Evolutionary conservation across 2,329 filamentous ascomycete genomes (phyloP), one percentile per base, ranked within the genome.

Genomic region (Cucurbitaria berberidis): DNA sequence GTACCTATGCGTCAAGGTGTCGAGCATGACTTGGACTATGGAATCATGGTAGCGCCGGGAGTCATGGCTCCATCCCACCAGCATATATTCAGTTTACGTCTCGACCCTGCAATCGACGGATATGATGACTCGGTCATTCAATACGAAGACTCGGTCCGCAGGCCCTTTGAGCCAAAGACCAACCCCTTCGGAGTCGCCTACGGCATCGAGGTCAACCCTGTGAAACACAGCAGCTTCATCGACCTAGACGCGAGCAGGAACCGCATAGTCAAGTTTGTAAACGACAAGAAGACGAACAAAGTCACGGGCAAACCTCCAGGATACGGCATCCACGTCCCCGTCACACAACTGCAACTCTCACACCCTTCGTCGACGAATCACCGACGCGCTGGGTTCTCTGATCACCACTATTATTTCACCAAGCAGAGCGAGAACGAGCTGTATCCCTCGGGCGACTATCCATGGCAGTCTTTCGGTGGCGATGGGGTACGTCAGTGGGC

Each of bases 301-400:
- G 70, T 82, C 21, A 82, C 80, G 8, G 78, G 80, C n/a, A 79
- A 77, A 51, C 76, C 77, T 6, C 74, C 83, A 0, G 81, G 75
- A 0, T 84, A 82, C 69, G 82, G 81, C 62, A 70, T 85, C 27
- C 57, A 76, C 3, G 78, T 80, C 8, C 60, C 46, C 4, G 55
- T 60, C 34, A 66, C 60, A 47, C 69, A 70, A 39, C 55, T 63
- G 51, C 45, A 70, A 3, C 64, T 70, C 8, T 60, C 67, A 1
- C 59, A 67, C 43, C 55, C 59, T 1, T 42, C 45, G 1, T 67
- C 66, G 0, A 68, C 59, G 35, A 63, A 68, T 26, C 52, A 57
- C 1, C 53, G 53, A 29, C 67, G 68, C 32, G 63, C 67, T 7
- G 57, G 63, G 32, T 69, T 63, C 40, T 66, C 59, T 2, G 29